These are phyloP conservation scores for Hamigera avellanea DNA, from an alignment of 495 filamentous ascomycete genomes.

Conservation along the genomic window DNA sequence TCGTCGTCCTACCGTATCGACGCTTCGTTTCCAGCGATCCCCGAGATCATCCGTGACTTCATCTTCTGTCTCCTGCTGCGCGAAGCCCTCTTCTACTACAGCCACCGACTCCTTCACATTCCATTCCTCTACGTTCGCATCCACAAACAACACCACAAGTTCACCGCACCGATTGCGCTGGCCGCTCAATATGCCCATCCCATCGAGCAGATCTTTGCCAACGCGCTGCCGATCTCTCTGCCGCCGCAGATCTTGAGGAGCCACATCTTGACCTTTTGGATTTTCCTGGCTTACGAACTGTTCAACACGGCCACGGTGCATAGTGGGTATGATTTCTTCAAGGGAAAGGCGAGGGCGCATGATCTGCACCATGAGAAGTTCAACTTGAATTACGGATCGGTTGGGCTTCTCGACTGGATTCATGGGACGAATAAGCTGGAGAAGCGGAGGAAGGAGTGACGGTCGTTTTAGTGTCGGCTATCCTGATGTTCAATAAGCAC, in stretches of 20 bases:
- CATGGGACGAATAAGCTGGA: constrained; percentile 2
- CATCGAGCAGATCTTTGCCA: constrained; percentile 43
- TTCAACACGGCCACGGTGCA: constrained; percentile 41
- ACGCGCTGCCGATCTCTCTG: constrained; percentile 39
- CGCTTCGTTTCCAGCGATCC: constrained; percentile 16
- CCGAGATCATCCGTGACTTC: constrained; percentile 30
- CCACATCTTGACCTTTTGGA: constrained; percentile 42
- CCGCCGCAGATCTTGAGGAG: constrained; percentile 34
- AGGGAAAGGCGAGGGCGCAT: constrained; percentile 33
- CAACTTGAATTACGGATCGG: constrained; percentile 1
- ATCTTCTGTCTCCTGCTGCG: constrained; percentile 32
- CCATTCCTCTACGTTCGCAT: constrained; percentile 36
- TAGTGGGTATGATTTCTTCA: constrained; percentile 43
- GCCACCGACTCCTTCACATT: constrained; percentile 43
- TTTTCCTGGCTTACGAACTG: constrained; percentile 32
- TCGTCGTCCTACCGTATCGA: constrained; percentile 22
- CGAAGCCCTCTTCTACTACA: constrained; percentile 45
- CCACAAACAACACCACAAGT: constrained; percentile 47
- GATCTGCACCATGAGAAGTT: constrained; percentile 26
- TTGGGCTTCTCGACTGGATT: constrained; percentile 4
- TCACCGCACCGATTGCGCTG: constrained; percentile 46
- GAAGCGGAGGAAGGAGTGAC: neutral
- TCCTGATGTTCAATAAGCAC: no score
- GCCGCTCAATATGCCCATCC: constrained; percentile 49
- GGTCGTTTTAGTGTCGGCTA: neutral